Base-by-base conservation (phyloP, 1,284 basidiomycete species). In the Apiotrichum sp. region DNA sequence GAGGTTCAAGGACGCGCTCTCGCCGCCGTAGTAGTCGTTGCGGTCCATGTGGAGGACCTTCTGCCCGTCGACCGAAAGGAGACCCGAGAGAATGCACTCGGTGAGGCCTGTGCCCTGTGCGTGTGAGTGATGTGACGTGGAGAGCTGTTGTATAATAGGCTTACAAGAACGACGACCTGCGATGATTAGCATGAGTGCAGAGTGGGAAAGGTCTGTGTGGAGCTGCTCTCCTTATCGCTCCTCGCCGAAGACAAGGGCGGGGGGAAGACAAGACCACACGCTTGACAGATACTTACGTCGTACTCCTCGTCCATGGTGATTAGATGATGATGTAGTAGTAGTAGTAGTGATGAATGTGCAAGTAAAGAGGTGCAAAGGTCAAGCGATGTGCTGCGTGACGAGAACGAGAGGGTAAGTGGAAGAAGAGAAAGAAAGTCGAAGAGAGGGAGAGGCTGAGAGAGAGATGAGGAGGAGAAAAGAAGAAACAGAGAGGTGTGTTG, bases 1-100 rank as follows among this genome's bases (percentile, higher is more conserved):
- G 65, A 99, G 79, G 80, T 98, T 98, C 75, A 98, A 80, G 78
- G 89, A 93, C 52, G 96, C 96, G 72, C 91, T 92, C 73, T 98
- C 96, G 59, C 89, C 96, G 57, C 96, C 96, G 66, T 99, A 99
- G 79, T 98, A 98, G 78, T 98, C 92, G 73, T 98, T 98, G 65
- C 95, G 83, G 79, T 99, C 96, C 85, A 99, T 98, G 79, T 99
- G 96, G 44, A 99, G 85, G 65, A 99, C 96, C 81, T 98, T 99
- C 83, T 98, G 97, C 68, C 95, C 95, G 72, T 98, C 95, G 57
- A 98, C 95, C 34, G 95, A 98, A 67, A 99, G 83, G 73, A 93
- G 81, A 62, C 90, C 93, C 14, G 93, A 97, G 62, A 99, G 85
- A 74, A 98, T 93, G 79, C 96, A 98, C 78, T 99, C 96, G 54